Percentiles rank a stretch among this genome's conserved stretches.
phyloP scores from a whole-genome alignment of 352 stramenopile genomes.

The Globisporangium takayamanum region DNA sequence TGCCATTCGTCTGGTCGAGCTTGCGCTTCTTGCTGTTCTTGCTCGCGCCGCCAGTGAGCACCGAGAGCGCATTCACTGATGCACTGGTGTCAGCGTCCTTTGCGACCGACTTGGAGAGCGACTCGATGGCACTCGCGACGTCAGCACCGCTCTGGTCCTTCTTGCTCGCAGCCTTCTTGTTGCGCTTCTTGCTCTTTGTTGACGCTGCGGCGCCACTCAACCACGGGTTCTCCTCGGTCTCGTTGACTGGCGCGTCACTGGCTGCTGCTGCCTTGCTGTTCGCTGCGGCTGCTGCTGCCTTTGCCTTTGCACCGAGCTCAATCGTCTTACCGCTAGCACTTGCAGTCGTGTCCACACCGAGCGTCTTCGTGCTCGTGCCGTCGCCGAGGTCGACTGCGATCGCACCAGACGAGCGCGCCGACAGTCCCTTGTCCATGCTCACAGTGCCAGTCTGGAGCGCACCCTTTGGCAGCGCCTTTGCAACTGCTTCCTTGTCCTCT shows the following conservation, averaged over 20 bases:
- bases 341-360: constrained; percentile 24
- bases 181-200: constrained; percentile 60
- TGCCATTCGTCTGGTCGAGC: constrained; percentile 12
- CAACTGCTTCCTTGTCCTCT: constrained; percentile 45
- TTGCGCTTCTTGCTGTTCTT: constrained; percentile 27
- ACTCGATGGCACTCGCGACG: constrained; percentile 55
- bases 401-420: constrained; percentile 46
- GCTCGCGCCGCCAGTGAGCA: constrained; percentile 28
- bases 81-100: constrained; percentile 15
- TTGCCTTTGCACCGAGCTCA: constrained; percentile 26
- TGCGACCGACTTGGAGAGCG: constrained; percentile 42
- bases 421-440: constrained; percentile 68
- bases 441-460: constrained; percentile 54
- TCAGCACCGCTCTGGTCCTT: constrained; percentile 26
- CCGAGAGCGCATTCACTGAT: constrained; percentile 13
- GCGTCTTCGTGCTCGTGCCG: constrained; percentile 7
- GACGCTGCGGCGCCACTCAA: constrained; percentile 25
- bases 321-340: constrained; percentile 20
- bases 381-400: constrained; percentile 76
- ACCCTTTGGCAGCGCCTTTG: constrained; percentile 41
- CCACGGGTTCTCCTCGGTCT: constrained; percentile 67
- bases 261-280: constrained; percentile 17
- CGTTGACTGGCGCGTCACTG: constrained; percentile 6
- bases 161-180: constrained; percentile 45
- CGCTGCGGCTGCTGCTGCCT: neutral